Conservation (phyloP, 805 yeast genomes). For the Candida anglica region DNA sequence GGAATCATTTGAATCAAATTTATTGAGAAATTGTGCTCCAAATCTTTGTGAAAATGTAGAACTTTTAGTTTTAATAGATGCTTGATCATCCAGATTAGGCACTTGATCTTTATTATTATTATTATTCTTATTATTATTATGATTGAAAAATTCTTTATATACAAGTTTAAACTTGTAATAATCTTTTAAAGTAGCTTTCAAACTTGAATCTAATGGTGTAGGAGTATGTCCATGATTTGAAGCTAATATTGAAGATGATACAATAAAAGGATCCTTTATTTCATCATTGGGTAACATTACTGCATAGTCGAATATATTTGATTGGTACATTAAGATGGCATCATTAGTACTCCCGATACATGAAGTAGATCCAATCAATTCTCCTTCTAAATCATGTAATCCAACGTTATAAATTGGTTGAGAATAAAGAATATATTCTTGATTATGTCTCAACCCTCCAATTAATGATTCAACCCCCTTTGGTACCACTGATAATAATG, state of each 20-base stretch:
- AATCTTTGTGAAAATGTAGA: slow-evolving; percentile 3
- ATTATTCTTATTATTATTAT: slow-evolving; percentile 3
- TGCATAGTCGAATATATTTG: slow-evolving; percentile 45
- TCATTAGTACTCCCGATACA: slow-evolving; percentile 66
- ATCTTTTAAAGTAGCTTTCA: slow-evolving; percentile 32
- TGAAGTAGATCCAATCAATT: slow-evolving; percentile 11
- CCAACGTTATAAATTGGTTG: slow-evolving; percentile 62
- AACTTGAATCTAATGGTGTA: slow-evolving; percentile 5
- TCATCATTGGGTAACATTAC: slow-evolving; percentile 16
- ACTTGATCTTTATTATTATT: not conserved
- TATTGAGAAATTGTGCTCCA: slow-evolving; percentile 6
- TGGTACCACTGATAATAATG: slow-evolving; percentile 63
- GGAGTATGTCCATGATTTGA: slow-evolving; percentile 6
- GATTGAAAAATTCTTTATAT: slow-evolving; percentile 18
- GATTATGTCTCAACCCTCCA: slow-evolving; percentile 3
- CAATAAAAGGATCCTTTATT: slow-evolving; percentile 11
- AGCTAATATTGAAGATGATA: slow-evolving; percentile 9
- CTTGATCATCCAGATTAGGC: not conserved
- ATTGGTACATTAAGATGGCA: slow-evolving; percentile 55
- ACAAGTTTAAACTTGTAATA: slow-evolving; percentile 31
- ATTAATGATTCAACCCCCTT: slow-evolving; percentile 41
- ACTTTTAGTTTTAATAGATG: slow-evolving; percentile 2
- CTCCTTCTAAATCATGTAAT: slow-evolving; percentile 44
- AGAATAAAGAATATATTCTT: slow-evolving; percentile 22
- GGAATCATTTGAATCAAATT: slow-evolving; percentile 1